phyloP scores from a whole-genome alignment of 495 filamentous ascomycete species.

The Penicillium waksmanii region DNA sequence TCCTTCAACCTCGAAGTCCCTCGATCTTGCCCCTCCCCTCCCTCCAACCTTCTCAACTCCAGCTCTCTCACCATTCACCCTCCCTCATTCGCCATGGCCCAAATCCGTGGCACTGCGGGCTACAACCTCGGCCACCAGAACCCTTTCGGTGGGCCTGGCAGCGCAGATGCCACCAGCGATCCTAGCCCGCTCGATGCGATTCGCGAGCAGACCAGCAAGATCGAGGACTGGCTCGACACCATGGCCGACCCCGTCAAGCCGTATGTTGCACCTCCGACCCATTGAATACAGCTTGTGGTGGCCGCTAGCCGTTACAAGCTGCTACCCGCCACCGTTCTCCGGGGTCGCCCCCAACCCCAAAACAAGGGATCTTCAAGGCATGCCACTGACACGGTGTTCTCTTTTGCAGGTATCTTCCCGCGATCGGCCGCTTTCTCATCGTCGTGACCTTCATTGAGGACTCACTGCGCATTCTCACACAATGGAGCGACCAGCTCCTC shows the following conservation, averaged over 20 bases:
- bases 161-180: constrained; percentile 66
- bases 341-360: constrained; percentile 4
- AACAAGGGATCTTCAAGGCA: constrained; percentile 29
- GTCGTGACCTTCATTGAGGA: constrained; percentile 99
- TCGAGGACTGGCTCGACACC: constrained; percentile 92
- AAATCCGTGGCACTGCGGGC: constrained; percentile 93
- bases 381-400: constrained; percentile 41
- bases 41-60: not conserved
- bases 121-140: constrained; percentile 87
- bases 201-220: constrained; percentile 94
- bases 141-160: constrained; percentile 69
- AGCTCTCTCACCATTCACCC: not conserved
- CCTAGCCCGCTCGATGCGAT: constrained; percentile 90
- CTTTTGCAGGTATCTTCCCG: constrained; percentile 78
- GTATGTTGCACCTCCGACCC: constrained; percentile 60
- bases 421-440: constrained; percentile 95
- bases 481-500: constrained; percentile 94
- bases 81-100: constrained; percentile 68
- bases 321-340: not conserved
- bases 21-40: constrained; percentile 2
- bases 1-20: constrained; percentile 13
- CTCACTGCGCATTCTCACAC: constrained; percentile 91
- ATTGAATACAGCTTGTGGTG: constrained; percentile 5
- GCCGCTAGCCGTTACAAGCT: not conserved
- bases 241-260: constrained; percentile 91